phyloP scores from a whole-genome alignment of 192 early-diverging fungal species.

The Coemansia reversa region DNA sequence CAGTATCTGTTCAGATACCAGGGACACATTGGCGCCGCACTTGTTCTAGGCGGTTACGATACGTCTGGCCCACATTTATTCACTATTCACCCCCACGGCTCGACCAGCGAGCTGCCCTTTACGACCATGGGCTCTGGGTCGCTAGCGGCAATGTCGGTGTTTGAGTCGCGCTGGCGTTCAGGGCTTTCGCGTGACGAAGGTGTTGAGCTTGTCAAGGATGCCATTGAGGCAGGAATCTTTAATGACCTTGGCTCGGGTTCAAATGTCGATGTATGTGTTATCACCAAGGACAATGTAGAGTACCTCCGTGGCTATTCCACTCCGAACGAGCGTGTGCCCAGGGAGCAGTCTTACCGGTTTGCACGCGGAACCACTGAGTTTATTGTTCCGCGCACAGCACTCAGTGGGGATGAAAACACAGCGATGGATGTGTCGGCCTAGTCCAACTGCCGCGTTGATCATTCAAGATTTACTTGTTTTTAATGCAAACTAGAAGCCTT shows the following conservation, averaged over 20 bases:
- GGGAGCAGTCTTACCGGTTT: constrained; percentile 83
- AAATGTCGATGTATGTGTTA: constrained; percentile 93
- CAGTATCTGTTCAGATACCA: constrained; percentile 98
- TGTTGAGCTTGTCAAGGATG: constrained; percentile 85
- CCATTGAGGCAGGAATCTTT: constrained; percentile 97
- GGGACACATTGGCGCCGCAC: constrained; percentile 91
- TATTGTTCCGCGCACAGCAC: constrained; percentile 9
- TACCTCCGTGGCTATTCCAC: constrained; percentile 78
- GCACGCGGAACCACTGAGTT: constrained; percentile 48
- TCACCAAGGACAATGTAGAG: constrained; percentile 83
- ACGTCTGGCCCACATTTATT: constrained; percentile 87
- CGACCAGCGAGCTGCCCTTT: constrained; percentile 94
- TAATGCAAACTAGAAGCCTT: too few species aligned
- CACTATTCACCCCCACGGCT: constrained; percentile 91
- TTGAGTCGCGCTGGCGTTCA: constrained; percentile 82
- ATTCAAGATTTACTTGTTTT: too few species aligned
- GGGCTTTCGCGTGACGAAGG: constrained; percentile 86
- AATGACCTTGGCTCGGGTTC: constrained; percentile 98
- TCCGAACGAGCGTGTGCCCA: constrained; percentile 85
- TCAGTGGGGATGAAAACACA: constrained; percentile 15
- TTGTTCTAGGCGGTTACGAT: constrained; percentile 93
- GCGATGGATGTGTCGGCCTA: constrained; percentile 50
- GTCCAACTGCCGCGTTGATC: too few species aligned
- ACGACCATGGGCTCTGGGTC: constrained; percentile 96
- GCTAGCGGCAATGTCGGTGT: constrained; percentile 93